Base-by-base conservation (phyloP, 768 basidiomycete genomes). In the Amanita exitialis region DNA sequence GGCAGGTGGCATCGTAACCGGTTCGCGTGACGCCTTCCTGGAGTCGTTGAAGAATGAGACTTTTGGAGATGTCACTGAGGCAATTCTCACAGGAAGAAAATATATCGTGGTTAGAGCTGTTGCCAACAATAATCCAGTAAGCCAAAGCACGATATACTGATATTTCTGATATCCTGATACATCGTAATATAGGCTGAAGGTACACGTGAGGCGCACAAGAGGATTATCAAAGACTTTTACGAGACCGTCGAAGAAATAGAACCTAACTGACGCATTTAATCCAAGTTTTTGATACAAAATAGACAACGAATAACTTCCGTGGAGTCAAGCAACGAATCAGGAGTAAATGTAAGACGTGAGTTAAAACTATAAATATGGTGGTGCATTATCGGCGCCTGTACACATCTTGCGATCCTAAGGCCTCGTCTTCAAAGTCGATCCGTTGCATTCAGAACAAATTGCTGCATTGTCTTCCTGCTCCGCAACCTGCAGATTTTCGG, bases 211-310 rank as follows among this genome's bases (percentile, higher is more conserved):
- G 82, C 82, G 0, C 93, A 96, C 63, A 78, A 82, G 58, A 73
- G 88, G 47, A 78, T 96, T 41, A 83, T 90, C 43, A 75, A 74
- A 58, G 92, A 94, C 61, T 91, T 94, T 62, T 95, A 92, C 59
- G 78, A 78, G n/a, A 81, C 78, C 3, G 85, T 90, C 4, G 76
- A 82, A 51, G 88, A 94, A 55, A 74, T 78, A 47, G 76, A 80
- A 3, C 70, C 79, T 5, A 73, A 76, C 57, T 82, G 66, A 61
- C 18, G 39, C n/a, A 5, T 20, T 39, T 36, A 16, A 41, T 23
- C 3, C n/a, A n/a, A 10, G 21, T 10, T n/a, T 16, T 16, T 3
- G 37, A 16, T n/a, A 18, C 8, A 15, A n/a, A 37, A 9, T n/a
- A 10, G 34, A 35, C 34, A 13, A 12, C 1, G 2, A n/a, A n/a